Evolutionary conservation across 371 early-diverging fungal species (phyloP).

Genomic region (Mucor piriformis): DNA sequence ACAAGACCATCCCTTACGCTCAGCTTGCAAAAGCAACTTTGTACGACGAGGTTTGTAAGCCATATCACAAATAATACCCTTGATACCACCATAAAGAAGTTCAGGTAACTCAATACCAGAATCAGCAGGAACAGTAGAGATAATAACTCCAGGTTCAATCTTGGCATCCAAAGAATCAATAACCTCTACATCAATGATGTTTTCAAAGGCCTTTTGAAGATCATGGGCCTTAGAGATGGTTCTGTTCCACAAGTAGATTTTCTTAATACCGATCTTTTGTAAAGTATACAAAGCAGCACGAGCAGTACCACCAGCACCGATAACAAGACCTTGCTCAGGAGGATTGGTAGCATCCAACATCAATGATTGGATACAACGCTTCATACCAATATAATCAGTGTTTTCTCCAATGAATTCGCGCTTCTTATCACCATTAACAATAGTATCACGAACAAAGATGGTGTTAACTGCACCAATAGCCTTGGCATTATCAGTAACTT

Average conservation of each 20-base stretch:
- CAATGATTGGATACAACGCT: conserved; percentile 59
- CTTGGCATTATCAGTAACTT: conserved; percentile 75
- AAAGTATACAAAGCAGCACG: conserved; percentile 92
- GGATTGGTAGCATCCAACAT: conserved; percentile 47
- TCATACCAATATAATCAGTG: conserved; percentile 94
- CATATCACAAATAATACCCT: conserved; percentile 88
- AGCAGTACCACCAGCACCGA: conserved; percentile 97
- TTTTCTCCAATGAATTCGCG: conserved; percentile 82
- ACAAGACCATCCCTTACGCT: conserved; percentile 67
- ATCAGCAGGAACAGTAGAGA: conserved; percentile 85
- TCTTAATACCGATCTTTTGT: conserved; percentile 68
- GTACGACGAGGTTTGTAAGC: conserved; percentile 92
- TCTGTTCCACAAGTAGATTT: conserved; percentile 87
- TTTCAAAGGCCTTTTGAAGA: conserved; percentile 70
- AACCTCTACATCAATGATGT: conserved; percentile 48
- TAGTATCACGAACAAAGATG: conserved; percentile 55
- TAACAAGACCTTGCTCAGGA: conserved; percentile 68
- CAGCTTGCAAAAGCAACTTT: conserved; percentile 65
- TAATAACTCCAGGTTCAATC: conserved; percentile 55
- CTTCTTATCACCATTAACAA: conserved; percentile 40
- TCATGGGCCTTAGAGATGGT: conserved; percentile 75
- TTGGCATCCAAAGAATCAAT: conserved; percentile 41
- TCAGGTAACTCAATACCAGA: conserved; percentile 68
- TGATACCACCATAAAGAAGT: conserved; percentile 53
- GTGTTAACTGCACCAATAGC: conserved; percentile 96